These are phyloP conservation scores for Solioccasus polychromus DNA, from an alignment of 768 basidiomycete genomes.

Conservation along the genomic window DNA sequence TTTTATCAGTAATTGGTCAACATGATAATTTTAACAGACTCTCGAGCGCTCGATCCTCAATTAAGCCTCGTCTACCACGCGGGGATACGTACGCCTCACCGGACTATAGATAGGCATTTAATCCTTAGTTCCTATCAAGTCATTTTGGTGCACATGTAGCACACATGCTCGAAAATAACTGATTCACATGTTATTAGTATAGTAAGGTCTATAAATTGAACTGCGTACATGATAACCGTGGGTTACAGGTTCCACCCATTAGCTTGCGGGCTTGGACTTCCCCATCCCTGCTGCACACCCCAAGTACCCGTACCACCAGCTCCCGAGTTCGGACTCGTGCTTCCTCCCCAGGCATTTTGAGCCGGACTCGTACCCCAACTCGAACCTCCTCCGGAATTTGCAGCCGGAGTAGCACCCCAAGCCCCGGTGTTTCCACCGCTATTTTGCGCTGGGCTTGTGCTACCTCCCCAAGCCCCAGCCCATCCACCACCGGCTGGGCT, in stretches of 20 bases:
- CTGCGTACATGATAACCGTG: neutral
- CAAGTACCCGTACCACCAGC: slow-evolving; percentile 19
- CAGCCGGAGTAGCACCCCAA: slow-evolving; percentile 27
- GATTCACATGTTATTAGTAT: no score
- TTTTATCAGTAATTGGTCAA: no score
- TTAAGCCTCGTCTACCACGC: no score
- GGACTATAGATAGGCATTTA: no score
- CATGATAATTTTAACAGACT: no score
- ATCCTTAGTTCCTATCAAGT: no score
- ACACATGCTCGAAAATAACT: no score
- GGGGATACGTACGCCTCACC: no score
- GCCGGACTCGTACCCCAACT: slow-evolving; percentile 32
- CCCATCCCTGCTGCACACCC: slow-evolving; percentile 45
- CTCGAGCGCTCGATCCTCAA: no score
- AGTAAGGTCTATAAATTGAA: neutral
- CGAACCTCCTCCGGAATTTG: slow-evolving; percentile 23
- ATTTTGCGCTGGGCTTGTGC: slow-evolving; percentile 26
- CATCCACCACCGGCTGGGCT: slow-evolving; percentile 34
- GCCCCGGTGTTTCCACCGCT: slow-evolving; percentile 15
- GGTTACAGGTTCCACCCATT: slow-evolving; percentile 51
- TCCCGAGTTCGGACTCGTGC: slow-evolving; percentile 29
- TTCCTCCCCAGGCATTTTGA: slow-evolving; percentile 38
- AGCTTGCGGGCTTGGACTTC: slow-evolving; percentile 45
- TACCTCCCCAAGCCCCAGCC: slow-evolving; percentile 27
- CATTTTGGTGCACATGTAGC: no score